These are phyloP conservation scores for Taphrina deformans DNA, from an alignment of 1,139 yeast genomes.

Conservation along the genomic window DNA sequence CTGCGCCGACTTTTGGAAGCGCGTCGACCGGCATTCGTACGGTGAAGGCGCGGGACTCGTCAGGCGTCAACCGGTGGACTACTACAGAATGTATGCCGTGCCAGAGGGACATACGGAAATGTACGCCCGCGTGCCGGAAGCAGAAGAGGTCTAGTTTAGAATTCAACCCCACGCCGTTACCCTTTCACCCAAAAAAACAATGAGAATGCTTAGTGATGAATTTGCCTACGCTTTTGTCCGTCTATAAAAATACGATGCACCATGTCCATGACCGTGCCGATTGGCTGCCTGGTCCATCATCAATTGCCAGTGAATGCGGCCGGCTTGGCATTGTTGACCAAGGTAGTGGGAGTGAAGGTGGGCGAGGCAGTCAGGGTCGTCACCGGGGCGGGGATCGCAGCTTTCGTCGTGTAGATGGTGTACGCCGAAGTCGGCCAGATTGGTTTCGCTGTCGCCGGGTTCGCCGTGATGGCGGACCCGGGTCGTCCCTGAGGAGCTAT, in stretches of 20 bases:
- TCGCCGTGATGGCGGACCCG: conserved; percentile 17
- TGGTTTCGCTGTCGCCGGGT: not conserved
- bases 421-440: conserved; percentile 13
- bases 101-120: not conserved
- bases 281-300: not conserved
- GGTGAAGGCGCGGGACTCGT: conserved; percentile 19
- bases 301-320: conserved; percentile 13
- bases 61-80: conserved; percentile 12
- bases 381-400: not conserved
- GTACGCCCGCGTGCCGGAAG: not conserved
- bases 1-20: conserved; percentile 49
- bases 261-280: no score
- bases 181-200: no score
- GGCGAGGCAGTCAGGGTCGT: conserved; percentile 15
- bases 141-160: not conserved
- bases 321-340: not conserved
- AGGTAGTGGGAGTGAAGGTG: not conserved
- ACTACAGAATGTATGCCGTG: conserved; percentile 1
- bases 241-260: no score
- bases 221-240: not conserved
- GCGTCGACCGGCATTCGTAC: conserved; percentile 36
- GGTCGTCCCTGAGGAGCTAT: conserved; percentile 5
- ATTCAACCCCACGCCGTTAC: no score
- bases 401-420: conserved; percentile 8
- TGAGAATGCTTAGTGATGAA: no score